Evolutionary conservation across 257 asterid genomes (phyloP).

Genomic region (Nicotiana benthamiana): DNA sequence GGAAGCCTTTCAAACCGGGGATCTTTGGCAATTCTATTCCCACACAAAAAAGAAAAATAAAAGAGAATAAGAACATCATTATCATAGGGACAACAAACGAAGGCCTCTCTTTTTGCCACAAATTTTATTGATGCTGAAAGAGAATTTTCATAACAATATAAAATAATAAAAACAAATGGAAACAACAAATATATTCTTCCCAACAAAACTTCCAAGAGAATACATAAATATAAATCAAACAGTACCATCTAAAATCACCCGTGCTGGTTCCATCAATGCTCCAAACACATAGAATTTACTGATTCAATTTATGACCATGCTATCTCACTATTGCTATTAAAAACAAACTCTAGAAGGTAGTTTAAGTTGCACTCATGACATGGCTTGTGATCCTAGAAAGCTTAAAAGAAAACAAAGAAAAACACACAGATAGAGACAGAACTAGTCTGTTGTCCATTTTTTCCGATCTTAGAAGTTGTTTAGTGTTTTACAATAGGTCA

Average conservation of each 20-base stretch:
- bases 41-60: not conserved
- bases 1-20: slow-evolving; percentile 99
- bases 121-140: not conserved
- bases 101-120: not conserved
- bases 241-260: not conserved
- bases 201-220: not conserved
- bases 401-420: not conserved
- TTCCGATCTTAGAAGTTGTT: not conserved
- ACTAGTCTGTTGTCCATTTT: not conserved
- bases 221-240: not conserved
- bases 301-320: not conserved
- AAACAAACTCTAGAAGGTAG: not conserved
- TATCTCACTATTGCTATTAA: not conserved
- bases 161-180: not conserved
- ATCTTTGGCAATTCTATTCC: slow-evolving; percentile 84
- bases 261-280: not conserved
- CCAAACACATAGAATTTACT: not conserved
- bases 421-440: not conserved
- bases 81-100: not conserved
- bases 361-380: not conserved
- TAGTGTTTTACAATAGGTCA: not conserved
- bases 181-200: not conserved
- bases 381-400: not conserved
- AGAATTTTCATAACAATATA: not conserved
- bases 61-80: not conserved